A percentile compares a stretch with the other conserved stretches of the same genome.
These are phyloP conservation scores for Lasiodiplodia hormozganensis DNA, from an alignment of 2,329 filamentous ascomycete species.

Conservation along the genomic window DNA sequence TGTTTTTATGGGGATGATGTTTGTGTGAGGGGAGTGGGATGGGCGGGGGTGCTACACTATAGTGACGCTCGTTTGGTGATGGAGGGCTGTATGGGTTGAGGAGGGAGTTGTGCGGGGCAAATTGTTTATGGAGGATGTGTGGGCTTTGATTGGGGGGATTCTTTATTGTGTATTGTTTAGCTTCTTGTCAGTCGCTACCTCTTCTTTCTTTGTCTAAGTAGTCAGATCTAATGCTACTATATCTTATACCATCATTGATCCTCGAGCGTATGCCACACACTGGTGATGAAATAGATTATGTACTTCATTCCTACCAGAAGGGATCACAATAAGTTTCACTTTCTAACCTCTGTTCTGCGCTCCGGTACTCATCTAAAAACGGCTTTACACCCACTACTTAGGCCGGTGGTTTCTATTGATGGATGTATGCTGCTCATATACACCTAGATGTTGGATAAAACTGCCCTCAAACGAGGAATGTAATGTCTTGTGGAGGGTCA, in stretches of 20 bases:
- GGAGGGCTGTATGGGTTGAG: not conserved
- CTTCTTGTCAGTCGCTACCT: not conserved
- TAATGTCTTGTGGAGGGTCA: not conserved
- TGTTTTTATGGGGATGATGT: conserved; percentile 2
- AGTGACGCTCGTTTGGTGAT: not conserved
- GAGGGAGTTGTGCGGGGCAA: not conserved
- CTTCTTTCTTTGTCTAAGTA: not conserved
- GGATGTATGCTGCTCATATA: too few relatives aligned
- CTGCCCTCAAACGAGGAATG: not conserved
- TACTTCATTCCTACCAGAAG: not conserved
- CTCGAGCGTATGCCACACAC: not conserved
- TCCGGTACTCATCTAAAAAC: too few relatives aligned
- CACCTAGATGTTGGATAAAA: too few relatives aligned
- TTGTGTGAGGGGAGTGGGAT: not conserved
- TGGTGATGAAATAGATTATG: not conserved
- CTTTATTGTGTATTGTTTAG: not conserved
- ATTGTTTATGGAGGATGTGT: not conserved
- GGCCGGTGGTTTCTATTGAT: too few relatives aligned
- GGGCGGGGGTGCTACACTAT: not conserved
- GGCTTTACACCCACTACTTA: too few relatives aligned
- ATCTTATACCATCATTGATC: not conserved
- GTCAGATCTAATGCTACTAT: not conserved
- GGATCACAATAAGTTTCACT: not conserved
- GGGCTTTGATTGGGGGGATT: too few relatives aligned
- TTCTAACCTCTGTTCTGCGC: not conserved